Conservation (phyloP, 2,329 filamentous ascomycete genomes). For the Rutstroemia sp. region DNA sequence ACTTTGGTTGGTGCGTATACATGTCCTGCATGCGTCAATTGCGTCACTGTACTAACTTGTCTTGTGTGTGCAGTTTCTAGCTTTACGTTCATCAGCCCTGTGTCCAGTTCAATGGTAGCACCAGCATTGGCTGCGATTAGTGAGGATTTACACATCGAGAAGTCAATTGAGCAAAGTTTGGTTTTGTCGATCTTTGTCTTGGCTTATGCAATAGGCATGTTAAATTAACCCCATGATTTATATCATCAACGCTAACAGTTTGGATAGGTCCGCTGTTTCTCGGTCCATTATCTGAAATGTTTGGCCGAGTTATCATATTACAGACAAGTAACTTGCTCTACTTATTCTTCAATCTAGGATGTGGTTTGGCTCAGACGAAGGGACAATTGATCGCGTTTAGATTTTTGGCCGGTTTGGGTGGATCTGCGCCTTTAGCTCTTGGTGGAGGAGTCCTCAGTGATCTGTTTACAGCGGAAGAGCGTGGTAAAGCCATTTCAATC, state of each 20-base stretch:
- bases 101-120: constrained; percentile 47
- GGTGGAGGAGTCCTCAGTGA: constrained; percentile 38
- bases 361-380: constrained; percentile 39
- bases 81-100: constrained; percentile 44
- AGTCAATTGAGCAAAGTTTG: constrained; percentile 38
- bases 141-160: constrained; percentile 44
- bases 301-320: constrained; percentile 37
- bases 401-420: constrained; percentile 42
- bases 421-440: constrained; percentile 38
- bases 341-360: constrained; percentile 46
- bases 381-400: constrained; percentile 38
- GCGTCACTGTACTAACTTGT: neutral
- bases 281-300: constrained; percentile 51
- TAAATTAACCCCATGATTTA: neutral
- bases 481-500: constrained; percentile 36
- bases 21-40: too few relatives aligned
- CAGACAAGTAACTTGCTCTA: constrained; percentile 43
- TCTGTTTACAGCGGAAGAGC: constrained; percentile 40
- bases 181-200: constrained; percentile 40
- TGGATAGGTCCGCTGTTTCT: constrained; percentile 45
- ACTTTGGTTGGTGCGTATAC: constrained; percentile 33
- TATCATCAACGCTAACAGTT: neutral
- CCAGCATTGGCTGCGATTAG: constrained; percentile 44
- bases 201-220: constrained; percentile 29
- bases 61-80: constrained; percentile 33